Evolutionary conservation across 2,329 filamentous ascomycete genomes (phyloP).

Genomic region (Phialophora expanda): DNA sequence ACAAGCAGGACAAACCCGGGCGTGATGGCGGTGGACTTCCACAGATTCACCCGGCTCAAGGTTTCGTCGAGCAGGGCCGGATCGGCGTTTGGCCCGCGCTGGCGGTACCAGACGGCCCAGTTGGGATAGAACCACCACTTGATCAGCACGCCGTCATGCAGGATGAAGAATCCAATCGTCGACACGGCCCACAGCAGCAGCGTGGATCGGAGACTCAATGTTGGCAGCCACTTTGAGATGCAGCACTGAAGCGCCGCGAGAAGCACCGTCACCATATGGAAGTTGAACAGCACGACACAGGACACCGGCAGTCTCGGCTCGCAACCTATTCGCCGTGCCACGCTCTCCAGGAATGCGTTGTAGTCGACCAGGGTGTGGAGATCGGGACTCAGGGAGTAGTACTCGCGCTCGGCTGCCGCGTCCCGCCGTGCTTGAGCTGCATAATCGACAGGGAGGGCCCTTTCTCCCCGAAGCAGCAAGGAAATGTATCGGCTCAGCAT

Average conservation of each 20-base stretch:
- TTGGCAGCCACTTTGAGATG: neutral
- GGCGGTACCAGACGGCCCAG: slow-evolving; percentile 28
- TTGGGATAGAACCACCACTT: slow-evolving; percentile 32
- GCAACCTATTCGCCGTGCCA: slow-evolving; percentile 23
- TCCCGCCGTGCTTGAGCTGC: slow-evolving; percentile 13
- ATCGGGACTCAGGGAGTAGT: slow-evolving; percentile 24
- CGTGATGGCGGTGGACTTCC: slow-evolving; percentile 27
- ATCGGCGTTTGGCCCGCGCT: slow-evolving; percentile 18
- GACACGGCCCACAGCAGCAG: slow-evolving; percentile 19
- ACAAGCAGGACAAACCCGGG: slow-evolving; percentile 24
- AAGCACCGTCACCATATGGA: slow-evolving; percentile 21
- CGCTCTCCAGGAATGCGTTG: slow-evolving; percentile 28
- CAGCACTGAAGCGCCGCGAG: slow-evolving; percentile 3
- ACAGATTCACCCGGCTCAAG: slow-evolving; percentile 13
- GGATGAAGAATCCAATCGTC: slow-evolving; percentile 18
- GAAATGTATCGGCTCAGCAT: slow-evolving; percentile 28
- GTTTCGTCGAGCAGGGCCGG: slow-evolving; percentile 16
- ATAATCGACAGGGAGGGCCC: slow-evolving; percentile 20
- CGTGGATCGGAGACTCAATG: neutral
- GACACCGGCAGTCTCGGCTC: slow-evolving; percentile 19
- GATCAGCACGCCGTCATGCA: slow-evolving; percentile 21
- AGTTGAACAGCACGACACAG: slow-evolving; percentile 16
- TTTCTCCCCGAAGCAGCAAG: slow-evolving; percentile 17
- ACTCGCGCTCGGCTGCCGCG: slow-evolving; percentile 22
- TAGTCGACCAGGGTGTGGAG: slow-evolving; percentile 26